These are phyloP conservation scores for Botrytis cinerea DNA, from an alignment of 2,329 filamentous ascomycete species.

Conservation along the genomic window DNA sequence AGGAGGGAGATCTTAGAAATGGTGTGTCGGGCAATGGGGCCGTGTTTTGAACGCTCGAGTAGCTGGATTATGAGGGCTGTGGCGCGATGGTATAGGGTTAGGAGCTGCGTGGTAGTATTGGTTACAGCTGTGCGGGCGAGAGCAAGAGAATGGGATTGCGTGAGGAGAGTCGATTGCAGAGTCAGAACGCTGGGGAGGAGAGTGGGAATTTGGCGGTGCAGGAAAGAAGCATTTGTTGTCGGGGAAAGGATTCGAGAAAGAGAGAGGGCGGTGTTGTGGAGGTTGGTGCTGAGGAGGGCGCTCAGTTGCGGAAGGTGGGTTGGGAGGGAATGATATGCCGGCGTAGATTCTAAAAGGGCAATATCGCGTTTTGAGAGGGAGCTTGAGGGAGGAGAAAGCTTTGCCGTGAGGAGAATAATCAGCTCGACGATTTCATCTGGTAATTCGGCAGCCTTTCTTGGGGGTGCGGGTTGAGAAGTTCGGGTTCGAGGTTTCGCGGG, in stretches of 20 bases:
- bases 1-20: slow-evolving; percentile 32
- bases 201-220: slow-evolving; percentile 58
- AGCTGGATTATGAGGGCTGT: slow-evolving; percentile 34
- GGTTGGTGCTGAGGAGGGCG: slow-evolving; percentile 50
- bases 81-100: slow-evolving; percentile 35
- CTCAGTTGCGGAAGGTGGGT: slow-evolving; percentile 52
- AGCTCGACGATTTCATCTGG: slow-evolving; percentile 54
- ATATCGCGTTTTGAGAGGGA: slow-evolving; percentile 44
- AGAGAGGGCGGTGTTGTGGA: slow-evolving; percentile 53
- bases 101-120: slow-evolving; percentile 32
- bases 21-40: slow-evolving; percentile 34
- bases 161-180: slow-evolving; percentile 38
- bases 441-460: slow-evolving; percentile 32
- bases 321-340: slow-evolving; percentile 53
- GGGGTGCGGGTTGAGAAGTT: slow-evolving; percentile 23
- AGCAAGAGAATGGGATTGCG: neutral
- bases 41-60: slow-evolving; percentile 40
- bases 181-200: slow-evolving; percentile 47
- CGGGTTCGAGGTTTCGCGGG: slow-evolving; percentile 31
- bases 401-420: slow-evolving; percentile 55
- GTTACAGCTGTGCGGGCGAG: neutral
- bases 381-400: slow-evolving; percentile 40
- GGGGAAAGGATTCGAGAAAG: slow-evolving; percentile 53
- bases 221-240: slow-evolving; percentile 51
- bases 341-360: slow-evolving; percentile 51